Conservation (phyloP, 179 eudicot species). For the Actinidia chinensis region DNA sequence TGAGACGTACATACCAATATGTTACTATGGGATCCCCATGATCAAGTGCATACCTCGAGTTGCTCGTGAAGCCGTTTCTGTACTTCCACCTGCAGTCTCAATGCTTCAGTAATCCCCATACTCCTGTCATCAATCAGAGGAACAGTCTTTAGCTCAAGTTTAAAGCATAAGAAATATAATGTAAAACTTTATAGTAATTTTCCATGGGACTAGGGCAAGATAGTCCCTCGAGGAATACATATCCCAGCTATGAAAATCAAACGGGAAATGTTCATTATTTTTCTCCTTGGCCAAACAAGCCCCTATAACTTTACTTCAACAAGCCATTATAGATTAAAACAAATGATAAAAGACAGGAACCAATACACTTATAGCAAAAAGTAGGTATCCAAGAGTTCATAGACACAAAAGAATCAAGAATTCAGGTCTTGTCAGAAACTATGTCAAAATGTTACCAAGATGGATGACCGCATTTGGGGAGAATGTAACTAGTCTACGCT, state of each 20-base stretch:
- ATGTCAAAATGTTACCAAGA: not conserved
- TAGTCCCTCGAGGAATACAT: not conserved
- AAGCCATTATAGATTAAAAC: not conserved
- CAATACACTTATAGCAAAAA: not conserved
- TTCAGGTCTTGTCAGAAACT: not conserved
- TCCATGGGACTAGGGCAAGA: not conserved
- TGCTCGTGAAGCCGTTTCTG: slow-evolving; percentile 94
- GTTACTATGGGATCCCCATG: not conserved
- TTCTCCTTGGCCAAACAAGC: not conserved
- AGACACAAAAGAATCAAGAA: not conserved
- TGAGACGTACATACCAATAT: not conserved
- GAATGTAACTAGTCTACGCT: not conserved
- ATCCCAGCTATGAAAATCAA: not conserved
- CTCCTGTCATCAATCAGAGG: slow-evolving; percentile 41
- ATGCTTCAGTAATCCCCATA: slow-evolving; percentile 83
- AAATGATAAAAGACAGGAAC: not conserved
- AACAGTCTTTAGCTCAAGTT: not conserved
- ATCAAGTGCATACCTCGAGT: slow-evolving; percentile 61
- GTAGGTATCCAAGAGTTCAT: not conserved
- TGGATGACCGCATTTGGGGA: not conserved
- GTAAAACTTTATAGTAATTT: not conserved
- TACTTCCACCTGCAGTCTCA: slow-evolving; percentile 88
- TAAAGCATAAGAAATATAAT: not conserved
- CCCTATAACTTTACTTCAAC: not conserved
- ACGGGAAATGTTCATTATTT: not conserved